Evolutionary conservation across 768 basidiomycete genomes (phyloP), one percentile per base, ranked within the genome.

Genomic region (Sarcodon aspratus): DNA sequence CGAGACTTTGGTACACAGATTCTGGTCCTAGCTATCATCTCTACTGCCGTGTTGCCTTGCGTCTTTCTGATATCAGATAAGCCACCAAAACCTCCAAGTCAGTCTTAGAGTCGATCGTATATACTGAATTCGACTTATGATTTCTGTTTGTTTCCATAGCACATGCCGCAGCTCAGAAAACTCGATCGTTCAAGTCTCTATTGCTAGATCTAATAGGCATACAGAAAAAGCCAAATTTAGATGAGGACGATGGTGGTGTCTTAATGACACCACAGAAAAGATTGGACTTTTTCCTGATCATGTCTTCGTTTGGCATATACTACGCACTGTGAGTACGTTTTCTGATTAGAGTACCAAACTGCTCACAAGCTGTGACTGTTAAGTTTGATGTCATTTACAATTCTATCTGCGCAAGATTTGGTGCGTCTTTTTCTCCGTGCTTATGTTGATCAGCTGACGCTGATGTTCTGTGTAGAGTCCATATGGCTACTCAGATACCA

Each of bases 31-130:
- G 88, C 73, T 2, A 80, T 90, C 51, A 73, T 88, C 13, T 77
- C 76, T 13, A 85, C 82, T 1, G 85, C 66, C 1, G 74, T 72
- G 1, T 59, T 69, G 8, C 86, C 87, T 0, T 67, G 72, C 15
- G 67, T 76, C 3, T 67, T 90, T 43, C 60, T 88, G 18, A 74
- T 93, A 18, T 57, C 67, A 1, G 67, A 68, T 33, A 69, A 72
- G 1, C 89, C 89, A 7, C 85, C 86, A 17, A 79, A 73, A 7
- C 89, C 89, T 27, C 89, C 89, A 0, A 90, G 88, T 91, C 21
- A 27, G 62, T 36, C 74, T 46, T 10, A 42, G 9, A 9, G 2
- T 13, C 7, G 17, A 42, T 9, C 13, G 8, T 42, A 13, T 9
- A n/a, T 42, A 17, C 13, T 5, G 9, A 15, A 13, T 15, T 42